phyloP scores from a whole-genome alignment of 176 grass and related monocot genomes.

The Paspalum notatum region DNA sequence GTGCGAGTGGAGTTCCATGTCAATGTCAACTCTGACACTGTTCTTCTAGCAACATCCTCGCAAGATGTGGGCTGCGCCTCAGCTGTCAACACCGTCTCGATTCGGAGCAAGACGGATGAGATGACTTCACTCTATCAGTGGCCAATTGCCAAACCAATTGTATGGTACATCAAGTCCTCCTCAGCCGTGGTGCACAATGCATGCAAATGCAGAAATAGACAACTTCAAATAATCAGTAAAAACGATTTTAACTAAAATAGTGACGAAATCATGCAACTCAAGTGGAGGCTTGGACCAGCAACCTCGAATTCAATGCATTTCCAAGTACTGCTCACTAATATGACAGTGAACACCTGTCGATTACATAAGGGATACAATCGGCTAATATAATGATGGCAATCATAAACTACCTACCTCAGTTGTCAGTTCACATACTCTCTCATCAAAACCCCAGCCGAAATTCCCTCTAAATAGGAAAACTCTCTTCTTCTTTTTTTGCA shows the following conservation, averaged over 20 bases:
- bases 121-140: too few species aligned
- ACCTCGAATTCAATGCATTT: not conserved
- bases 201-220: too few species aligned
- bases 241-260: not conserved
- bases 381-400: constrained; percentile 11
- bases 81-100: too few species aligned
- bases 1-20: too few species aligned
- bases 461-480: not conserved
- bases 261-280: not conserved
- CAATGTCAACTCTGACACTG: too few species aligned
- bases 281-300: not conserved
- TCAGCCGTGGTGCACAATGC: too few species aligned
- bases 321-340: constrained; percentile 14
- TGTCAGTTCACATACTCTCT: not conserved
- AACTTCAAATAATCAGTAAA: not conserved
- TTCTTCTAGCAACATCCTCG: too few species aligned
- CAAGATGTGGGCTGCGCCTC: too few species aligned
- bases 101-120: too few species aligned
- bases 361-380: not conserved
- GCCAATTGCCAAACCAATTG: too few species aligned
- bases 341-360: not conserved
- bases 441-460: constrained; percentile 6
- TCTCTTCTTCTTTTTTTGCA: not conserved
- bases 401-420: not conserved
- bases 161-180: too few species aligned